phyloP scores from a whole-genome alignment of 1,284 basidiomycete species.

The Blastosporella zonata region DNA sequence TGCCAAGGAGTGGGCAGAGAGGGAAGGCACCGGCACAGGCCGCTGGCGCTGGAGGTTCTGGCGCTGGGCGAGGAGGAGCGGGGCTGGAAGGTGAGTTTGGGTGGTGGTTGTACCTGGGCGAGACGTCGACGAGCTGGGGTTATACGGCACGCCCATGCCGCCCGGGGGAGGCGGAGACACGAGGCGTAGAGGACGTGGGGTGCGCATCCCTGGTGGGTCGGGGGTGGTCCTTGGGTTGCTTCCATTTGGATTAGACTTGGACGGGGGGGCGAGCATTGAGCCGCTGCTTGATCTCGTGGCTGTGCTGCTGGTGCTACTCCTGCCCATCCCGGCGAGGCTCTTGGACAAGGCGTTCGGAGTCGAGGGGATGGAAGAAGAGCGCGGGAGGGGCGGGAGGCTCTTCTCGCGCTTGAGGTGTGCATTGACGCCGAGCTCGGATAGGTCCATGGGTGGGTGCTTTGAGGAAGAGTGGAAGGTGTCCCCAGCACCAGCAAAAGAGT shows the following conservation, averaged over 20 bases:
- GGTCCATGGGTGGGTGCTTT: background rate
- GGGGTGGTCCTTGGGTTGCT: background rate
- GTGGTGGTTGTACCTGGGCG: background rate
- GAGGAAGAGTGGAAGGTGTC: background rate
- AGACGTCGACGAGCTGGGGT: background rate
- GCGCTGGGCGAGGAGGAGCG: constrained; percentile 7
- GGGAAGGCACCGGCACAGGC: constrained; percentile 11
- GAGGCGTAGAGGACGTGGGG: constrained; percentile 4
- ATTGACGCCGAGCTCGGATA: background rate
- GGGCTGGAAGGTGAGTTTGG: constrained; percentile 22
- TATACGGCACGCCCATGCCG: constrained; percentile 11
- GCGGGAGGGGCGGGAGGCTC: constrained; percentile 17
- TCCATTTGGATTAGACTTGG: background rate
- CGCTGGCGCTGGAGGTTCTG: constrained; percentile 15
- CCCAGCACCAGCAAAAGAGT: background rate
- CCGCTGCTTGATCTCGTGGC: background rate
- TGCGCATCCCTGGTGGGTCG: background rate
- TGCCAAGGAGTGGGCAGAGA: constrained; percentile 11
- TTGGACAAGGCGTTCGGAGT: background rate
- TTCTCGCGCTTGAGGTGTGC: constrained; percentile 27
- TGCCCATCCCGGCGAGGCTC: background rate
- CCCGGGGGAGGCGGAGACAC: constrained; percentile 24
- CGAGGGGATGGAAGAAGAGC: too few relatives aligned
- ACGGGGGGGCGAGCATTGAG: background rate
- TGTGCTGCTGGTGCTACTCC: background rate